Evolutionary conservation across 2,329 filamentous ascomycete genomes (phyloP).

Genomic region (Amylocarpus encephaloides): DNA sequence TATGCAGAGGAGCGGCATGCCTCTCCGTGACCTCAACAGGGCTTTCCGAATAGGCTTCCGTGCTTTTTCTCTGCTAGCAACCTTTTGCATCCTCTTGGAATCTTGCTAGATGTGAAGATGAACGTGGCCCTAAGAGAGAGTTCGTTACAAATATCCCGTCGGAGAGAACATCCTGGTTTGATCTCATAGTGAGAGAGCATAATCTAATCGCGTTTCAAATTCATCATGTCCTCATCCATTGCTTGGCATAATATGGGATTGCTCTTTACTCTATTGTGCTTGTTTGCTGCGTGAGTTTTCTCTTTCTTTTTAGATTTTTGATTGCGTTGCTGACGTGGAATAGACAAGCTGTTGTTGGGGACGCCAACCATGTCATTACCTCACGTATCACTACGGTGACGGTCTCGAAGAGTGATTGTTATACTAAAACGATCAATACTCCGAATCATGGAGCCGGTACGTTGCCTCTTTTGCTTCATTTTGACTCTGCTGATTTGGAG

Average conservation of each 20-base stretch:
- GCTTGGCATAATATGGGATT: background rate
- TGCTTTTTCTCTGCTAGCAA: too few relatives aligned
- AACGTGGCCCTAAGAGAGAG: too few relatives aligned
- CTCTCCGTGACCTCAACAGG: too few relatives aligned
- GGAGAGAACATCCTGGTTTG: background rate
- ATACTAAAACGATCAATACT: slow-evolving; percentile 24
- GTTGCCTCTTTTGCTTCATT: background rate
- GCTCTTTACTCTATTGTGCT: background rate
- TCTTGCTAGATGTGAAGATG: too few relatives aligned
- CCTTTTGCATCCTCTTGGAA: too few relatives aligned
- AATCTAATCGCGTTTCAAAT: too few relatives aligned
- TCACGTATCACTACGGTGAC: slow-evolving; percentile 16
- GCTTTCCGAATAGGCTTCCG: too few relatives aligned
- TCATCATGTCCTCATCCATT: background rate
- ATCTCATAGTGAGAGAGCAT: background rate
- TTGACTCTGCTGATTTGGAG: background rate
- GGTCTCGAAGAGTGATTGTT: slow-evolving; percentile 19
- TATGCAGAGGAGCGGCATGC: too few relatives aligned
- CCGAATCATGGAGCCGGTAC: slow-evolving; percentile 1
- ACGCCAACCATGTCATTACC: slow-evolving; percentile 8
- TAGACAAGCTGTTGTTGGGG: slow-evolving; percentile 1
- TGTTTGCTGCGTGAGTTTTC: background rate
- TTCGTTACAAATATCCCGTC: too few relatives aligned
- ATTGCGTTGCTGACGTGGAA: background rate
- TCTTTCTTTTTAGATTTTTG: background rate